Evolutionary conservation across 2,329 filamentous ascomycete genomes (phyloP), one percentile per base, ranked within the genome.

Genomic region (Blumeria graminis): DNA sequence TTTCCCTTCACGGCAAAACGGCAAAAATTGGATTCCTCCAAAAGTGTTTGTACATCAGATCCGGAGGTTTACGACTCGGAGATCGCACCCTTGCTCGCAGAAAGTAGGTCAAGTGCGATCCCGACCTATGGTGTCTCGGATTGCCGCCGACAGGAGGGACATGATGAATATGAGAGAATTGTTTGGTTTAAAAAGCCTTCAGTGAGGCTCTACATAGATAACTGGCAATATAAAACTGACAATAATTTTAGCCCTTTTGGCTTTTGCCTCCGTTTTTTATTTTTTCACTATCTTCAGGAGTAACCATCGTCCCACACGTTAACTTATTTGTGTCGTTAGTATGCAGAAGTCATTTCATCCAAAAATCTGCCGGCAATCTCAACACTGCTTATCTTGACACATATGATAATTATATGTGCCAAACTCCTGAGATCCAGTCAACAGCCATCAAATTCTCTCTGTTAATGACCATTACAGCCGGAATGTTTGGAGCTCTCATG

Each of bases 271-370:
- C 88, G 0, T 38, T 33, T 13, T 46, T 57, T 11, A 18, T 39
- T 10, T 58, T 38, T 57, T 56, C 55, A n/a, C 13, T 56, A 18
- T 32, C 41, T 7, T 14, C 4, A n/a, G 34, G 51, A 16, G 46
- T 22, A 28, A 16, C 45, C 6, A 73, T 92, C 7, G 86, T 95
- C 8, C 89, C 90, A 9, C 92, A 84, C 67, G 74, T 94, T 60
- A 94, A 94, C 65, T 71, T 95, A 69, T 86, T 94, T 60, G 74
- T 94, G 59, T 76, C 82, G 57, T 74, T 98, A 33, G 78, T 96
- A 55, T 98, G 92, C 68, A 78, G 80, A 60, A 76, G 84, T 59
- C 93, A 94, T 68, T 83, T 92, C 61, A 75, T 81, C 28, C 83
- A 93, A 62, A 71, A 76, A 66, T 72, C 76, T 7, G 66, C 74